These are phyloP conservation scores for Kazachstania psychrophila DNA, from an alignment of 805 yeast genomes.

Conservation along the genomic window DNA sequence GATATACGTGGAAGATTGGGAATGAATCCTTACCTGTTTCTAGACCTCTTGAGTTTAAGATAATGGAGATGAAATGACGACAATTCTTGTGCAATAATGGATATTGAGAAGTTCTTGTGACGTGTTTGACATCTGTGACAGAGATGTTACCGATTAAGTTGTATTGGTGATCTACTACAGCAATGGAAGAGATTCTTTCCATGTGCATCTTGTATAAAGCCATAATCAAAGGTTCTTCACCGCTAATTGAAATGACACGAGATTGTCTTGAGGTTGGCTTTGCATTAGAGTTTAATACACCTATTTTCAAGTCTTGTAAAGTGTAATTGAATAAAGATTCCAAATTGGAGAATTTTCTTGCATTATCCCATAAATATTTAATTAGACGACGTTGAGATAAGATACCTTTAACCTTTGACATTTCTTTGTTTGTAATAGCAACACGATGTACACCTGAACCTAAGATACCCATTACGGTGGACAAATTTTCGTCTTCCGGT, in stretches of 20 bases:
- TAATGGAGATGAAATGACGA: conserved; percentile 77
- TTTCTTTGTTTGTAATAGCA: conserved; percentile 56
- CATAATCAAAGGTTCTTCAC: conserved; percentile 79
- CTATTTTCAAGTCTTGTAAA: conserved; percentile 66
- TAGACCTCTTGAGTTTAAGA: conserved; percentile 78
- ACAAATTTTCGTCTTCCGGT: conserved; percentile 56
- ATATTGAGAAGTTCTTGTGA: conserved; percentile 79
- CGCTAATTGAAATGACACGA: conserved; percentile 70
- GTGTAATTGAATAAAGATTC: conserved; percentile 65
- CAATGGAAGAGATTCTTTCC: conserved; percentile 79
- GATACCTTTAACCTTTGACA: conserved; percentile 63
- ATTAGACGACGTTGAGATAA: conserved; percentile 85
- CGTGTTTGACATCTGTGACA: conserved; percentile 85
- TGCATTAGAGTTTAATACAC: conserved; percentile 37
- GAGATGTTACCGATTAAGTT: conserved; percentile 85
- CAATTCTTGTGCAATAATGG: conserved; percentile 75
- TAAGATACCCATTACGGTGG: conserved; percentile 70
- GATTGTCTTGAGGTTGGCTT: conserved; percentile 33
- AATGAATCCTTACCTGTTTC: conserved; percentile 83
- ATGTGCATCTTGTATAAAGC: conserved; percentile 80
- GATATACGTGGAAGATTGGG: conserved; percentile 90
- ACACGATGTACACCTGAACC: conserved; percentile 96
- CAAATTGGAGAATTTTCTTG: conserved; percentile 72
- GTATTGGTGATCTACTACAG: conserved; percentile 75
- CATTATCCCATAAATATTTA: conserved; percentile 84